Evolutionary conservation across 768 basidiomycete genomes (phyloP).

Genomic region (Hortiboletus flavorubellus): DNA sequence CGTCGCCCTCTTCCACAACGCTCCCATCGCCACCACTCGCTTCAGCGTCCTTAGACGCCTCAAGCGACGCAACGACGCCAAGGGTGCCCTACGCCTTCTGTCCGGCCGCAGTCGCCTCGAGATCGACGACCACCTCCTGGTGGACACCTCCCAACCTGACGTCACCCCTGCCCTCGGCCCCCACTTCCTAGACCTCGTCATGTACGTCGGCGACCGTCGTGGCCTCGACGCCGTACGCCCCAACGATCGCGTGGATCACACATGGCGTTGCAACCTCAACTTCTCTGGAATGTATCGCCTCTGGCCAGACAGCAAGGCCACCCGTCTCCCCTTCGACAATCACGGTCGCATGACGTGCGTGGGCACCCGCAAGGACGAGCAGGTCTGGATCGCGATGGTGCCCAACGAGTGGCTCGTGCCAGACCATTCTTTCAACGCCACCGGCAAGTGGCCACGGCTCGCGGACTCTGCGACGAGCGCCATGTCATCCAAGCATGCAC

Average conservation of each 20-base stretch:
- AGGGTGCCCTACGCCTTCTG: not conserved
- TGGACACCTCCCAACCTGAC: not conserved
- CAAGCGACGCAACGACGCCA: not conserved
- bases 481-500: not conserved
- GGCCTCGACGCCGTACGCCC: not conserved
- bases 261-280: not conserved
- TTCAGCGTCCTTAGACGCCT: not conserved
- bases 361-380: not conserved
- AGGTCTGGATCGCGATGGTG: not conserved
- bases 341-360: too few relatives aligned
- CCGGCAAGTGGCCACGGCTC: not conserved
- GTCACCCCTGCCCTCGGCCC: not conserved
- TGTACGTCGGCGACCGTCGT: not conserved
- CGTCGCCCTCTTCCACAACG: not conserved
- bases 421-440: not conserved
- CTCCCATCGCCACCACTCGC: not conserved
- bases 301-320: too few relatives aligned
- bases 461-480: not conserved
- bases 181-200: not conserved
- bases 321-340: too few relatives aligned
- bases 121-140: not conserved
- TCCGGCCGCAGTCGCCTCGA: not conserved
- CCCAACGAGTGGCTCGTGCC: not conserved
- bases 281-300: not conserved
- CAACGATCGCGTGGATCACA: not conserved